Conservation (phyloP, 1,284 basidiomycete genomes). For the Cutaneotrichosporon curvatum region DNA sequence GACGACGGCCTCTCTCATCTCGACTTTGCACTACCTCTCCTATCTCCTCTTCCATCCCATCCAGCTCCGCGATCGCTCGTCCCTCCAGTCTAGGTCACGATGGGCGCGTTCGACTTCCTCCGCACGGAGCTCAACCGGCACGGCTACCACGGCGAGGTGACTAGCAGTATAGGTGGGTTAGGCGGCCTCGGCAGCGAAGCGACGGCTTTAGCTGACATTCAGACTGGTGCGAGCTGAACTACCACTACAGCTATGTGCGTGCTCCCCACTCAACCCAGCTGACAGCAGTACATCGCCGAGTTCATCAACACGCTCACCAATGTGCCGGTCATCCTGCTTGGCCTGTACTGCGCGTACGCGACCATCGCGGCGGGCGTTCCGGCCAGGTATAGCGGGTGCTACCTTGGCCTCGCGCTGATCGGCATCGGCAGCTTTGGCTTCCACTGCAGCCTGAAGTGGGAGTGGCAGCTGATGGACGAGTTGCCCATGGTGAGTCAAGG, state of each 20-base stretch:
- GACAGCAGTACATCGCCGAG: constrained; percentile 37
- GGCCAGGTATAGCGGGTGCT: constrained; percentile 28
- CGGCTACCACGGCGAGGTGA: constrained; percentile 12
- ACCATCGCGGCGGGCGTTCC: constrained; percentile 24
- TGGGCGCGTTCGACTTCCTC: constrained; percentile 43
- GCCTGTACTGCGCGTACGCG: constrained; percentile 42
- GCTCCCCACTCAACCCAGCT: too few species aligned
- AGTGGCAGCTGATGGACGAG: constrained; percentile 47
- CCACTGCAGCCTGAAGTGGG: constrained; percentile 42
- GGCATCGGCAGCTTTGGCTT: constrained; percentile 44
- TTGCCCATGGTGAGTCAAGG: constrained; percentile 45
- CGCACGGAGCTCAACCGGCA: constrained; percentile 14
- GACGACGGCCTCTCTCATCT: too few species aligned
- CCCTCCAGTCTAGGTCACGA: constrained; percentile 2
- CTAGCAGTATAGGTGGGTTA: constrained; percentile 11
- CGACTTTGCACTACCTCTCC: too few species aligned
- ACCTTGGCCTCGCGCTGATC: constrained; percentile 40
- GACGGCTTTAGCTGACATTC: neutral
- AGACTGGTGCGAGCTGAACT: constrained; percentile 44
- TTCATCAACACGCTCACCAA: constrained; percentile 48
- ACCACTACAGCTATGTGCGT: constrained; percentile 11
- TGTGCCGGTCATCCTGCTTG: constrained; percentile 45
- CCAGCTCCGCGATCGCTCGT: too few species aligned
- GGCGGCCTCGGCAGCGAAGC: neutral
- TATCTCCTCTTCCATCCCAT: too few species aligned